phyloP scores from a whole-genome alignment of 495 filamentous ascomycete species.

The Penicillium atrosanguineum region DNA sequence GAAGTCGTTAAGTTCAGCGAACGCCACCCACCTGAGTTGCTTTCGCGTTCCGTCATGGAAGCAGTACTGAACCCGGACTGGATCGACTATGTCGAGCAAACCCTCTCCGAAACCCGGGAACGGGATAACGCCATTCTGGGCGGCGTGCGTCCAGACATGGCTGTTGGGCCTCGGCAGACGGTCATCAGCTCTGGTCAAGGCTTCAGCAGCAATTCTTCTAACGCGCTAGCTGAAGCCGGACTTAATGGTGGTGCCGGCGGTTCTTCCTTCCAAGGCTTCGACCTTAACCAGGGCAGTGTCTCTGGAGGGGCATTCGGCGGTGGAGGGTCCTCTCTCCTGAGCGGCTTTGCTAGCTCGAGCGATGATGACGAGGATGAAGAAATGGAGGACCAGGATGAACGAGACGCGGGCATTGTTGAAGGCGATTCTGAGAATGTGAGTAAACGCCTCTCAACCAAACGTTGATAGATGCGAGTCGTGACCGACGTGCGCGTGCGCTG shows the following conservation, averaged over 20 bases:
- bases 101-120: conserved; percentile 88
- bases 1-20: conserved; percentile 99
- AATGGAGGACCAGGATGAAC: conserved; percentile 80
- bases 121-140: conserved; percentile 98
- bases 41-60: conserved; percentile 81
- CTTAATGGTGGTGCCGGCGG: conserved; percentile 54
- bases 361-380: conserved; percentile 98
- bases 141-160: conserved; percentile 87
- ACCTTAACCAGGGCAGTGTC: conserved; percentile 65
- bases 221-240: conserved; percentile 74
- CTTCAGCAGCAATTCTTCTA: conserved; percentile 54
- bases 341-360: conserved; percentile 93
- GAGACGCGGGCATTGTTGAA: conserved; percentile 29
- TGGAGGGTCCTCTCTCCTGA: conserved; percentile 69
- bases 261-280: conserved; percentile 69
- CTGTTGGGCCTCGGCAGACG: conserved; percentile 64
- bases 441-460: conserved; percentile 55
- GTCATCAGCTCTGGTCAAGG: conserved; percentile 61
- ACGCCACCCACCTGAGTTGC: conserved; percentile 81
- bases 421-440: conserved; percentile 64
- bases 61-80: conserved; percentile 84
- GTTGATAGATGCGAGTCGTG: conserved; percentile 49
- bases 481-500: conserved; percentile 12
- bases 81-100: conserved; percentile 94
- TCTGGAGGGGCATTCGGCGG: conserved; percentile 64